Conservation (phyloP, 202 grass and related monocot species). For the Carex arenaria region DNA sequence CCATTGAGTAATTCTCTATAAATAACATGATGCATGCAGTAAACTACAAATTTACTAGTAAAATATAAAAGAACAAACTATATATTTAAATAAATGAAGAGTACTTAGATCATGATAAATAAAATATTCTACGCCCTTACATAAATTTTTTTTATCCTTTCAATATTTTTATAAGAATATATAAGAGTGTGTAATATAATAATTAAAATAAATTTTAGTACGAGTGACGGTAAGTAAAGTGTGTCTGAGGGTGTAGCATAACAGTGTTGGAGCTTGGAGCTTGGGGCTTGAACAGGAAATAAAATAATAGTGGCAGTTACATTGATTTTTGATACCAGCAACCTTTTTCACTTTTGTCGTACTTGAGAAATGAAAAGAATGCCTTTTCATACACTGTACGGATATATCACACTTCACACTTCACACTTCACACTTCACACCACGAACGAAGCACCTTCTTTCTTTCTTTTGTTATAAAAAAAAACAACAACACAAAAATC, state of each 20-base stretch:
- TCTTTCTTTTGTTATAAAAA: slow-evolving; percentile 19
- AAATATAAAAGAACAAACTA: background rate
- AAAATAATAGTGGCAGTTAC: slow-evolving; percentile 22
- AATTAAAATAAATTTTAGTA: background rate
- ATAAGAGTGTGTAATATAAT: background rate
- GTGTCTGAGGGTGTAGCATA: slow-evolving; percentile 11
- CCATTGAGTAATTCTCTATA: background rate
- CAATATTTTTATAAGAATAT: too few relatives aligned
- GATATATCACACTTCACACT: background rate
- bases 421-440: too few relatives aligned
- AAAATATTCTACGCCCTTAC: background rate
- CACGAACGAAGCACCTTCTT: background rate
- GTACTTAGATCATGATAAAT: background rate
- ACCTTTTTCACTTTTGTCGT: slow-evolving; percentile 31
- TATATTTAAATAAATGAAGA: background rate
- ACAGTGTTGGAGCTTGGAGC: slow-evolving; percentile 27
- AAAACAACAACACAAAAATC: background rate
- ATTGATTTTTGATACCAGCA: slow-evolving; percentile 10
- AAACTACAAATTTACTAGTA: background rate
- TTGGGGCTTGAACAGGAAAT: slow-evolving; percentile 22
- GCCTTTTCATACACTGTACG: background rate
- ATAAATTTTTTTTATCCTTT: too few relatives aligned
- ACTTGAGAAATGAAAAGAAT: background rate
- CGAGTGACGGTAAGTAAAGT: background rate
- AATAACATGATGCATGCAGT: background rate